These are phyloP conservation scores for Atkinsonella texensis DNA, from an alignment of 2,329 filamentous ascomycete genomes.

Conservation along the genomic window DNA sequence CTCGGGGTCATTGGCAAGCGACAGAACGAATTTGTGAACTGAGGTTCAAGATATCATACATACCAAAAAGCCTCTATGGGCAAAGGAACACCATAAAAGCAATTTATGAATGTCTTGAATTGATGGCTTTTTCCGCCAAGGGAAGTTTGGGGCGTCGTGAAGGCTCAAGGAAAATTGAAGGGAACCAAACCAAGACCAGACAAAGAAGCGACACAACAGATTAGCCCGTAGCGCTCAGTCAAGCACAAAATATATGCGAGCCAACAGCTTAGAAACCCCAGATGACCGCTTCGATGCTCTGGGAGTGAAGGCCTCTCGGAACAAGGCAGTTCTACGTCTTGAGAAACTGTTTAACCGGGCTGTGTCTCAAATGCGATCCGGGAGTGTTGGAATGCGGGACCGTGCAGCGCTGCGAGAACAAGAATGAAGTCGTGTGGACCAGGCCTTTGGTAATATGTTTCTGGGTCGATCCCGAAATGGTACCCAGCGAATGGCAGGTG, in stretches of 20 bases:
- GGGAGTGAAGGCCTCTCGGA: too few species aligned
- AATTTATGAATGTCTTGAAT: not conserved
- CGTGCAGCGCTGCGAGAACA: not conserved
- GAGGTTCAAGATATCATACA: not conserved
- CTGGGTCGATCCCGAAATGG: not conserved
- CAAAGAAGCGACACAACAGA: not conserved
- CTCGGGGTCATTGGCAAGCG: not conserved
- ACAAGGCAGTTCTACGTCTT: too few species aligned
- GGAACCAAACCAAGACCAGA: not conserved
- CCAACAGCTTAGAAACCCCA: too few species aligned
- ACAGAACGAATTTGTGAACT: not conserved
- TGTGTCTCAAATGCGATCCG: not conserved
- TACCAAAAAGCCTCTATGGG: not conserved
- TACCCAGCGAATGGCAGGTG: not conserved
- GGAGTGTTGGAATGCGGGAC: slow-evolving; percentile 1
- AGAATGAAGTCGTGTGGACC: not conserved
- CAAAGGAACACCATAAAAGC: not conserved
- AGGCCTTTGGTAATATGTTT: not conserved
- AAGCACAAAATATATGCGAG: not conserved
- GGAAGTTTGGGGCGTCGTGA: not conserved
- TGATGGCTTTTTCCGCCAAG: not conserved
- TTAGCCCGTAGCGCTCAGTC: not conserved
- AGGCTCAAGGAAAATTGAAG: not conserved
- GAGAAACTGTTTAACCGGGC: too few species aligned
- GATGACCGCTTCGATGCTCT: too few species aligned